Evolutionary conservation across 1,284 basidiomycete genomes (phyloP).

Genomic region (Mycena sp.): DNA sequence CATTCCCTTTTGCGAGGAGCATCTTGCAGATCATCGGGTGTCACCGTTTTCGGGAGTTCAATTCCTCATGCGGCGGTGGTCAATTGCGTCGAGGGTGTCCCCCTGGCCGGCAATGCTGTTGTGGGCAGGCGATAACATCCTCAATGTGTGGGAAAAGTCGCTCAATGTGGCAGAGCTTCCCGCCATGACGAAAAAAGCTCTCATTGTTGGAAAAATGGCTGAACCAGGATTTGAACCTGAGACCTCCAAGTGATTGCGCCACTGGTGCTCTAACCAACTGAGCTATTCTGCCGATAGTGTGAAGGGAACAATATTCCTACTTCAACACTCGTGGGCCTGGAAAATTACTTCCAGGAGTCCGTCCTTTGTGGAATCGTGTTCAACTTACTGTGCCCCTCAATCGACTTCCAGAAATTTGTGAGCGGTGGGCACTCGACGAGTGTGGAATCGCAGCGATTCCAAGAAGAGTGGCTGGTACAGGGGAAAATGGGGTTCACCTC

Average conservation of each 20-base stretch:
- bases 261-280: too few relatives aligned
- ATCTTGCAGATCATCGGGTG: constrained; percentile 4
- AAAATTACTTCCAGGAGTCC: not conserved
- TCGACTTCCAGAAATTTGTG: not conserved
- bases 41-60: constrained; percentile 3
- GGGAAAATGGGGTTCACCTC: constrained; percentile 3
- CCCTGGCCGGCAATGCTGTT: not conserved
- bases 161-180: not conserved
- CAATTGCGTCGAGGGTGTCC: not conserved
- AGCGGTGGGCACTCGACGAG: not conserved
- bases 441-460: constrained; percentile 1
- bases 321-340: not conserved
- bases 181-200: not conserved
- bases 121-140: not conserved
- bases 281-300: too few relatives aligned
- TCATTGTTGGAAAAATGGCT: too few relatives aligned
- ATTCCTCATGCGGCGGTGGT: constrained; percentile 1
- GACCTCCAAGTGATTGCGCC: too few relatives aligned
- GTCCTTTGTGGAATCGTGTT: constrained; percentile 1
- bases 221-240: too few relatives aligned
- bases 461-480: not conserved
- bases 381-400: not conserved
- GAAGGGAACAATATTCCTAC: too few relatives aligned
- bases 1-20: not conserved
- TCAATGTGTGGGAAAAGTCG: not conserved